A percentile compares a stretch with the other conserved stretches of the same genome.
phyloP scores from a whole-genome alignment of 495 filamentous ascomycete genomes.

The Penicillium waksmanii region DNA sequence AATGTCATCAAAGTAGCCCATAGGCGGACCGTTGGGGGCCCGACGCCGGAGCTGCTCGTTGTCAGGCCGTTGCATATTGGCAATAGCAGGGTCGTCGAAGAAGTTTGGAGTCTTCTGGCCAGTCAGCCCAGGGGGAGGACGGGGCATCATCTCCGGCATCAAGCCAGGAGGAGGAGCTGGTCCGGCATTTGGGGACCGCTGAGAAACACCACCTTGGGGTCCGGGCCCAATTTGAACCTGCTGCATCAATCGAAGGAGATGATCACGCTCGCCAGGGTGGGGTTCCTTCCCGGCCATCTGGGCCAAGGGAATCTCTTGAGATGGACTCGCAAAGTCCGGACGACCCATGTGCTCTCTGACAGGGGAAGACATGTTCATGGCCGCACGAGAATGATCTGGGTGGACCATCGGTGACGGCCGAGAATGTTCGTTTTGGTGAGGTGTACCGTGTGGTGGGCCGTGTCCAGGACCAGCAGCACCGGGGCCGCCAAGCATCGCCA shows the following conservation, averaged over 20 bases:
- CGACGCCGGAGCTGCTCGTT: conserved; percentile 45
- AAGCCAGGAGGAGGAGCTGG: conserved; percentile 43
- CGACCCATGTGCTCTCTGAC: conserved; percentile 36
- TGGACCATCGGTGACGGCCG: conserved; percentile 35
- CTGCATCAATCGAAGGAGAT: conserved; percentile 58
- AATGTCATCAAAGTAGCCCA: conserved; percentile 51
- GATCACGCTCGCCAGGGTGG: conserved; percentile 50
- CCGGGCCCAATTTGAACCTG: conserved; percentile 46
- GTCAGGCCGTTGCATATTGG: conserved; percentile 52
- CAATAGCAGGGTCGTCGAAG: conserved; percentile 51
- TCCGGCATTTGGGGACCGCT: conserved; percentile 39
- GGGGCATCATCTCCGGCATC: conserved; percentile 50
- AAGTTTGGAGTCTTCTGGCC: conserved; percentile 46
- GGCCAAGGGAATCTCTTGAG: conserved; percentile 36
- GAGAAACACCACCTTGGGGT: conserved; percentile 28
- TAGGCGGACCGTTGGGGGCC: conserved; percentile 44
- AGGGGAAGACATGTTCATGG: conserved; percentile 41
- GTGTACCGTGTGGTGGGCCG: conserved; percentile 43
- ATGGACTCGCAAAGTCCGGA: conserved; percentile 35
- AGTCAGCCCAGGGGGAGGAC: conserved; percentile 48
- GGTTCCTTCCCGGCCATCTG: conserved; percentile 36
- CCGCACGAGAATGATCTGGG: conserved; percentile 36
- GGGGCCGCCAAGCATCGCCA: conserved; percentile 75
- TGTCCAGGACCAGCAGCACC: conserved; percentile 3
- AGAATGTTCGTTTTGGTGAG: conserved; percentile 38